Evolutionary conservation across 2,329 filamentous ascomycete species (phyloP), one percentile per base, ranked within the genome.

Genomic region (Neospermospora avenae): DNA sequence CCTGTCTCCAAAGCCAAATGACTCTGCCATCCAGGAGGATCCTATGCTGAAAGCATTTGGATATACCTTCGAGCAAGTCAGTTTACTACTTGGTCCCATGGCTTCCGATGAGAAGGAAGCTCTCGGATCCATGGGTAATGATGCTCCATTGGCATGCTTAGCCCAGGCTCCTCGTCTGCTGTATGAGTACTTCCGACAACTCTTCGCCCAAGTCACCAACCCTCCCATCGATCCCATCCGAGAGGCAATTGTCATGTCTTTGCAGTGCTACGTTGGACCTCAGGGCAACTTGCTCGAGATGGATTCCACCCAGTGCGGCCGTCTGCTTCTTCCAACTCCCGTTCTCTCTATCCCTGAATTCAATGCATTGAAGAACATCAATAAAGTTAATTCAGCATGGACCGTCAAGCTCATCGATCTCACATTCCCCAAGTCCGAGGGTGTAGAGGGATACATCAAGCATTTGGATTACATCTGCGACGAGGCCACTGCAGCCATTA

Each of bases 181-280:
- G 20, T 96, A 90, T 75, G 93, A 97, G 76, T 98, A 98, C 78
- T 98, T 98, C 87, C 87, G 93, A 64, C 91, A 98, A 79, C 87
- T 98, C 45, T 98, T 98, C 75, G 93, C 93, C 10, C 93, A 98
- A 78, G 93, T 98, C 74, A 98, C 93, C 63, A 98, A 98, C 76
- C 93, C 93, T 68, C 93, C 93, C 14, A 98, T 98, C 72, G 93
- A 98, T 72, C 93, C 93, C 34, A 98, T 98, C 69, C 85, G 93
- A 76, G 93, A 98, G 81, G 93, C 93, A 28, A 95, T 97, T 71
- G 93, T 98, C 76, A 98, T 98, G 93, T 97, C 93, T 58, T 79
- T 98, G 42, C 93, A 96, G 74, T 96, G 93, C 71, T 98, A 97
- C 73, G 90, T 98, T 68, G 93, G 93, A 52, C 93, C 93, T 48